These are phyloP conservation scores for Sporisorium sorghi DNA, from an alignment of 1,284 basidiomycete genomes.

Conservation along the genomic window DNA sequence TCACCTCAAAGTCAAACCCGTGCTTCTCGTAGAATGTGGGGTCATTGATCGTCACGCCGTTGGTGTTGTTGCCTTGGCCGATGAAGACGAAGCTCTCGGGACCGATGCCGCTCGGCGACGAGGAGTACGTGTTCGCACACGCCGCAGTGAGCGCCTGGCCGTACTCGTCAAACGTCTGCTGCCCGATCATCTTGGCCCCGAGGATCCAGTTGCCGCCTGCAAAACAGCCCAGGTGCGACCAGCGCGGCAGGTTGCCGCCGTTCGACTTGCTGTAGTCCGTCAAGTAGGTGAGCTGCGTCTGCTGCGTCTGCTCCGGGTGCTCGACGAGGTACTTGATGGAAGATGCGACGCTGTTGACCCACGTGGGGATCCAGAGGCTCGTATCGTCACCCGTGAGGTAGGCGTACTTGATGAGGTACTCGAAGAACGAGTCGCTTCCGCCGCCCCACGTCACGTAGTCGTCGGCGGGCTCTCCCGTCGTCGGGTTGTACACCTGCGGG, in stretches of 20 bases:
- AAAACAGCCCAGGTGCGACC: conserved; percentile 62
- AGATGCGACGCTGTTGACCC: conserved; percentile 51
- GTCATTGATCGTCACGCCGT: conserved; percentile 48
- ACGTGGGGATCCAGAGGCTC: conserved; percentile 51
- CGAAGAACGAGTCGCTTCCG: conserved; percentile 62
- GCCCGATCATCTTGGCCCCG: conserved; percentile 55
- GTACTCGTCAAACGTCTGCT: conserved; percentile 40
- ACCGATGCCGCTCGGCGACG: conserved; percentile 56
- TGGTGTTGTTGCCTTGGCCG: conserved; percentile 34
- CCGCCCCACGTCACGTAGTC: conserved; percentile 65
- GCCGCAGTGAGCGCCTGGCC: conserved; percentile 50
- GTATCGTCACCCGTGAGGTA: conserved; percentile 49
- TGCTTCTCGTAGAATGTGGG: conserved; percentile 39
- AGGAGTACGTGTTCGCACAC: conserved; percentile 55
- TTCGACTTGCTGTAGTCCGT: conserved; percentile 48
- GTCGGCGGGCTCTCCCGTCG: conserved; percentile 17
- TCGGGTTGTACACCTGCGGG: conserved; percentile 37
- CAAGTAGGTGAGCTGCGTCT: conserved; percentile 42
- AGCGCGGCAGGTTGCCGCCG: conserved; percentile 49
- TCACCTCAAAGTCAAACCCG: conserved; percentile 55
- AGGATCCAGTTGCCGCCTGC: conserved; percentile 61
- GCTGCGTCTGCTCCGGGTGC: conserved; percentile 36
- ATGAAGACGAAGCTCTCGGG: conserved; percentile 59
- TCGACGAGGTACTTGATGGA: conserved; percentile 54
- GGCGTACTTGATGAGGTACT: conserved; percentile 62